Conservation (phyloP, 768 basidiomycete genomes). For the Calvatia gigantea region DNA sequence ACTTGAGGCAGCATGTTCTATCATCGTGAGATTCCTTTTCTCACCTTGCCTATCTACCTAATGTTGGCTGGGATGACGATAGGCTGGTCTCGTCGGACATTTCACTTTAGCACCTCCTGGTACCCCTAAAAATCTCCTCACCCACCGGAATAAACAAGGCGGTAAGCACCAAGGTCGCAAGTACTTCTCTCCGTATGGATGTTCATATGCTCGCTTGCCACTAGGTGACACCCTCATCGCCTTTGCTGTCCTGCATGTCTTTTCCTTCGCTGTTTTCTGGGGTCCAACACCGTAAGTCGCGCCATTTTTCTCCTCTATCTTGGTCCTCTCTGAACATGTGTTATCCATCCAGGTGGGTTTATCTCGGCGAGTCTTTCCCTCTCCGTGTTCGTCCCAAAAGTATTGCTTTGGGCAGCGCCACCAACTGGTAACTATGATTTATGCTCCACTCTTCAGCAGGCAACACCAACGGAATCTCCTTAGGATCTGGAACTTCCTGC, state of each 20-base stretch:
- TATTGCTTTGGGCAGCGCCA: slow-evolving; percentile 69
- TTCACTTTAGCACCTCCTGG: slow-evolving; percentile 53
- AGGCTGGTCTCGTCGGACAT: slow-evolving; percentile 74
- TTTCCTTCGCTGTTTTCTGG: slow-evolving; percentile 72
- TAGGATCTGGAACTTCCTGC: slow-evolving; percentile 76
- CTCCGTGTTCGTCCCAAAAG: slow-evolving; percentile 74
- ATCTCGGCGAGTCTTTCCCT: slow-evolving; percentile 77
- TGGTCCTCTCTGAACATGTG: background rate
- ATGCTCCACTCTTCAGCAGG: background rate
- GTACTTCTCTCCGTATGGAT: background rate
- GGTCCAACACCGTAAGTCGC: slow-evolving; percentile 58
- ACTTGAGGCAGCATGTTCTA: slow-evolving; percentile 54
- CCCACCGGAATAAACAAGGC: slow-evolving; percentile 53
- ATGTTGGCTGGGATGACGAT: background rate
- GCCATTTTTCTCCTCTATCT: background rate
- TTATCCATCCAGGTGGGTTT: slow-evolving; percentile 48
- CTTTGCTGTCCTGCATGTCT: slow-evolving; percentile 76
- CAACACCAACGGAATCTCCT: too few species aligned
- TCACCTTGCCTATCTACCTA: background rate
- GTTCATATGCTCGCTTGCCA: background rate
- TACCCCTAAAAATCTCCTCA: slow-evolving; percentile 45
- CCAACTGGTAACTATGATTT: slow-evolving; percentile 31
- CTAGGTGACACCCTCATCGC: slow-evolving; percentile 64
- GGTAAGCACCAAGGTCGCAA: slow-evolving; percentile 21
- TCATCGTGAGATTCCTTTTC: slow-evolving; percentile 44